A percentile compares a stretch with the other conserved stretches of the same genome.
phyloP scores from a whole-genome alignment of 805 yeast genomes.

The Kuraishia hungarica region DNA sequence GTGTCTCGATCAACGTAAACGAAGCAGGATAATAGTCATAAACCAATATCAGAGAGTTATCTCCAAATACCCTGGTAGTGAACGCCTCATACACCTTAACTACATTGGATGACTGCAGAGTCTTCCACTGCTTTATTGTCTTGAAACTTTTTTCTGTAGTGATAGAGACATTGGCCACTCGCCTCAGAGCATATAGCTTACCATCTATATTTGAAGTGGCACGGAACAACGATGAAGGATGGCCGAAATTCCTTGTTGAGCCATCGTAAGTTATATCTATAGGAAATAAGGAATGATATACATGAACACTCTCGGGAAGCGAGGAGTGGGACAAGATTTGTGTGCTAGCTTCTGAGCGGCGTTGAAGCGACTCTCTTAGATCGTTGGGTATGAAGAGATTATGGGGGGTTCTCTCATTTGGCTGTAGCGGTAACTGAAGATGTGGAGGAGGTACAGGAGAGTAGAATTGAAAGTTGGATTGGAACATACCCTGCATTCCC shows the following conservation, averaged over 20 bases:
- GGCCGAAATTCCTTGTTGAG: constrained; percentile 36
- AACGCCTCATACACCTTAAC: constrained; percentile 74
- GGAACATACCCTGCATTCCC: constrained; percentile 31
- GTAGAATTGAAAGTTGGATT: constrained; percentile 76
- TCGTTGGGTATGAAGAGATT: constrained; percentile 66
- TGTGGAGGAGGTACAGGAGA: constrained; percentile 87
- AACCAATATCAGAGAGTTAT: constrained; percentile 62
- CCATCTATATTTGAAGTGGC: constrained; percentile 78
- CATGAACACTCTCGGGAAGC: constrained; percentile 71
- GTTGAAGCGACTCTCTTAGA: constrained; percentile 61
- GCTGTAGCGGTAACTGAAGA: constrained; percentile 45
- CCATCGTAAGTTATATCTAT: constrained; percentile 45
- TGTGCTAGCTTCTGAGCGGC: constrained; percentile 73
- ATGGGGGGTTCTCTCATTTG: constrained; percentile 64
- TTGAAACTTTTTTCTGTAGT: constrained; percentile 51
- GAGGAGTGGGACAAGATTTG: constrained; percentile 49
- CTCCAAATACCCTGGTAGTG: constrained; percentile 80
- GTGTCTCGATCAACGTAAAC: constrained; percentile 60
- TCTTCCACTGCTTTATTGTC: constrained; percentile 60
- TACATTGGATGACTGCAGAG: constrained; percentile 45
- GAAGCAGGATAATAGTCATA: constrained; percentile 84
- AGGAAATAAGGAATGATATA: constrained; percentile 80
- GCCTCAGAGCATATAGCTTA: constrained; percentile 61
- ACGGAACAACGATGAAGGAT: constrained; percentile 60
- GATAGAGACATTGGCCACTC: constrained; percentile 55